These are phyloP conservation scores for Rhamnella rubrinervis DNA, from an alignment of 331 rosid genomes.

Conservation along the genomic window DNA sequence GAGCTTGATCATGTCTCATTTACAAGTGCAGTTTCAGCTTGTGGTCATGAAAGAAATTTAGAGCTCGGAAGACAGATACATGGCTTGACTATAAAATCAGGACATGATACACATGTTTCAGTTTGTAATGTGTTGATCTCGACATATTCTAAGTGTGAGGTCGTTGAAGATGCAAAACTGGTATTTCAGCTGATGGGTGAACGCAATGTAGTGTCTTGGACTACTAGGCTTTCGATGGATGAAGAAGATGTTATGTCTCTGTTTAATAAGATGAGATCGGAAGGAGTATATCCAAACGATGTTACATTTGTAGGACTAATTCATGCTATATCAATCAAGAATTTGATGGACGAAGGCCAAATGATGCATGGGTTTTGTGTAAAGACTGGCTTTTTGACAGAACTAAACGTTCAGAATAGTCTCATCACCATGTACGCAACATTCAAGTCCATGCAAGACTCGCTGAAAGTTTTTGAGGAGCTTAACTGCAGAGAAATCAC, in stretches of 20 bases:
- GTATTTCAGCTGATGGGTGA: constrained; percentile 49
- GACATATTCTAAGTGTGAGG: constrained; percentile 66
- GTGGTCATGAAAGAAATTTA: constrained; percentile 62
- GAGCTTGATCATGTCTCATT: constrained; percentile 70
- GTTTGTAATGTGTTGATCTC: constrained; percentile 86
- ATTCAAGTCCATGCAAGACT: constrained; percentile 61
- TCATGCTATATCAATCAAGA: constrained; percentile 56
- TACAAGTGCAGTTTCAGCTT: constrained; percentile 76
- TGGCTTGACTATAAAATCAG: constrained; percentile 56
- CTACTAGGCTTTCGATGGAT: constrained; percentile 68
- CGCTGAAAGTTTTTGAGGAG: constrained; percentile 74
- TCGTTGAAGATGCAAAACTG: constrained; percentile 52
- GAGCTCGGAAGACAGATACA: constrained; percentile 72
- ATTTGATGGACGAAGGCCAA: constrained; percentile 55
- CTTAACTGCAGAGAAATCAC: constrained; percentile 54
- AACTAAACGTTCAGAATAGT: constrained; percentile 64
- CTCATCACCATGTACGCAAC: constrained; percentile 88
- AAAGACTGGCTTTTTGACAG: constrained; percentile 50
- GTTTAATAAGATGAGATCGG: constrained; percentile 66
- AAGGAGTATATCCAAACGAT: constrained; percentile 75
- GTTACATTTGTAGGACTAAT: constrained; percentile 78
- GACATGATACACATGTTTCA: constrained; percentile 54
- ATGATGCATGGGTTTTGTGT: constrained; percentile 69
- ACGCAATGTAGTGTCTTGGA: constrained; percentile 88
- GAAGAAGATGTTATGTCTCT: constrained; percentile 62